phyloP scores from a whole-genome alignment of 257 asterid species.

The Solanum neorickii region DNA sequence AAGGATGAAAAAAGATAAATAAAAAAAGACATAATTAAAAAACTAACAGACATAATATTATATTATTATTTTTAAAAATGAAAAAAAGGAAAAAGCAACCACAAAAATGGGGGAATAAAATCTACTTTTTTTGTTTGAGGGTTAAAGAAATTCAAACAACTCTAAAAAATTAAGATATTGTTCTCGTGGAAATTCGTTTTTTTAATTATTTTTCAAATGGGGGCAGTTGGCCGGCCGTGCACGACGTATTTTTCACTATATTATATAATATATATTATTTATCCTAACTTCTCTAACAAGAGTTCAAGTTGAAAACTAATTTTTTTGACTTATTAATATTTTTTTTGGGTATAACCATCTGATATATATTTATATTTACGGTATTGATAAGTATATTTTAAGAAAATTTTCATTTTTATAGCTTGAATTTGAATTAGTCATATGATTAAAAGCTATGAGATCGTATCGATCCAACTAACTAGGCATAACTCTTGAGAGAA shows the following conservation, averaged over 20 bases:
- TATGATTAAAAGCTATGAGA: neutral
- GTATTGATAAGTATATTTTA: neutral
- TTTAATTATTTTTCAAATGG: neutral
- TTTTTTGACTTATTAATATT: slow-evolving; percentile 8
- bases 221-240: slow-evolving; percentile 29
- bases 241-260: slow-evolving; percentile 16
- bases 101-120: slow-evolving; percentile 9
- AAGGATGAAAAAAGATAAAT: neutral
- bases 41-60: neutral
- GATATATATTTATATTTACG: neutral
- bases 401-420: neutral
- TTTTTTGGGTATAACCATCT: neutral
- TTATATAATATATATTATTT: neutral
- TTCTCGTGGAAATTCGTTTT: slow-evolving; percentile 21
- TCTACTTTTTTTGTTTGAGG: slow-evolving; percentile 2
- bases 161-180: slow-evolving; percentile 24
- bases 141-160: slow-evolving; percentile 6
- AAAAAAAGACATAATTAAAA: neutral
- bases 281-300: neutral
- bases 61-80: neutral
- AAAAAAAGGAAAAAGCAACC: neutral
- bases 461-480: slow-evolving; percentile 16
- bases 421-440: neutral
- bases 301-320: slow-evolving; percentile 14
- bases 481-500: neutral